Evolutionary conservation across 306 rosid genomes (phyloP), one percentile per base, ranked within the genome.

Genomic region (Prunus salicina): DNA sequence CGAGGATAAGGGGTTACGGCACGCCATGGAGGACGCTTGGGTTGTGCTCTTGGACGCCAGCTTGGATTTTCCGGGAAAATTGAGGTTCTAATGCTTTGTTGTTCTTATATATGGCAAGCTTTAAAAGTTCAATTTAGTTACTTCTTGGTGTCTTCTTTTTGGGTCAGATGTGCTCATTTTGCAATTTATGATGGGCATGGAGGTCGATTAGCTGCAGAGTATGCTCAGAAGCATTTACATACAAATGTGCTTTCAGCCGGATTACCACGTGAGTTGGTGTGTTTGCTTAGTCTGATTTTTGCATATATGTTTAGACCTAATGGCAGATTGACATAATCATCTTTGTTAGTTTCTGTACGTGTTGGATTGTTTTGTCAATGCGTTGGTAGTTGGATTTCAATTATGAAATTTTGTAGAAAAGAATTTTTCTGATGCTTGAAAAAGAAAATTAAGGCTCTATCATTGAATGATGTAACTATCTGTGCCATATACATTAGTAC

Each of bases 211-310:
- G 97, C 98, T 77, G 98, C 98, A 22, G 96, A 88, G 24, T 89
- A 89, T 78, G 90, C 91, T 71, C 92, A 91, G 85, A 91, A 83
- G 80, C 85, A 89, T 87, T 87, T 93, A 71, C 97, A 93, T 72
- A 66, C 64, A 24, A 91, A 88, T 84, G 98, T 89, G 81, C 91
- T 93, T 51, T 81, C 87, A 20, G 84, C 97, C 19, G 98, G 98
- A 81, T 93, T 93, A 89, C 96, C 98, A 93, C 97, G 96, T 93
- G 98, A 93, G 98, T 93, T 91, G 98, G 98, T 91, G 93, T 91
- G 97, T 93, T 91, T 85, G 87, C 93, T 81, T 84, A 89, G 91
- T 91, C 91, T 87, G 81, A 71, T 89, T 85, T 81, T 69, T 74
- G 80, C 71, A 77, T 77, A 69, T 65, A 62, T 77, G 69, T 72